A percentile compares a stretch with the other conserved stretches of the same genome.
These are phyloP conservation scores for Magnaporthiopsis rhizophila DNA, from an alignment of 2,329 filamentous ascomycete genomes.

Conservation along the genomic window DNA sequence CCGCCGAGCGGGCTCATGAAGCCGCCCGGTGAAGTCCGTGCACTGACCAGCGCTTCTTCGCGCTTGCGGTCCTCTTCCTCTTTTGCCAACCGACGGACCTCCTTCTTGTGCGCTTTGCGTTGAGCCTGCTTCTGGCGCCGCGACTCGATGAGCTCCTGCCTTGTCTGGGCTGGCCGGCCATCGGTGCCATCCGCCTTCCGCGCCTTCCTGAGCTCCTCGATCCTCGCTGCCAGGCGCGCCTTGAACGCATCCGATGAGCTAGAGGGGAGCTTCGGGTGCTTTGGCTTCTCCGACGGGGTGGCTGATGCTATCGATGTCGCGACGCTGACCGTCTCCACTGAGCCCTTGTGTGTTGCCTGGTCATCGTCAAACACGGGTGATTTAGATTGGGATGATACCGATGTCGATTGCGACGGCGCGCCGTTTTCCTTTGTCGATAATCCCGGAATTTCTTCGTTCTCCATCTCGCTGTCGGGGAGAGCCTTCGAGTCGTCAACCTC, in stretches of 20 bases:
- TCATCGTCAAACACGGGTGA: slow-evolving; percentile 56
- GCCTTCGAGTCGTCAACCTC: slow-evolving; percentile 41
- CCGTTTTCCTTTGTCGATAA: slow-evolving; percentile 39
- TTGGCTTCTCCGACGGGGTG: slow-evolving; percentile 48
- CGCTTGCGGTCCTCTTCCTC: slow-evolving; percentile 66
- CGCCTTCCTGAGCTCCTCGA: slow-evolving; percentile 75
- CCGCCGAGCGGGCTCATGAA: slow-evolving; percentile 42
- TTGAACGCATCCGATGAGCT: slow-evolving; percentile 64
- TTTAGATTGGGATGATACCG: slow-evolving; percentile 38
- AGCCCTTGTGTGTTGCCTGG: slow-evolving; percentile 27
- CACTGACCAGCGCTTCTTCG: slow-evolving; percentile 51
- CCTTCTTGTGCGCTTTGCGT: slow-evolving; percentile 83
- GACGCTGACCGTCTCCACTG: slow-evolving; percentile 42
- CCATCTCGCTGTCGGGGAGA: slow-evolving; percentile 24
- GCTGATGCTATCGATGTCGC: slow-evolving; percentile 65
- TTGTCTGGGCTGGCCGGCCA: slow-evolving; percentile 72
- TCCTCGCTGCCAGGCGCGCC: slow-evolving; percentile 70
- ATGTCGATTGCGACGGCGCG: slow-evolving; percentile 23
- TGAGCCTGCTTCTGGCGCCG: slow-evolving; percentile 81
- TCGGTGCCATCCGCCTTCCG: slow-evolving; percentile 82
- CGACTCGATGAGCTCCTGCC: slow-evolving; percentile 87
- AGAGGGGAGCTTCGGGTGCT: slow-evolving; percentile 58
- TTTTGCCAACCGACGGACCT: slow-evolving; percentile 67
- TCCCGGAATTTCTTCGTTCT: slow-evolving; percentile 36
- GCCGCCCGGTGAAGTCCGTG: slow-evolving; percentile 50